phyloP scores from a whole-genome alignment of 2,329 filamentous ascomycete species.

The Huntiella abstrusa region DNA sequence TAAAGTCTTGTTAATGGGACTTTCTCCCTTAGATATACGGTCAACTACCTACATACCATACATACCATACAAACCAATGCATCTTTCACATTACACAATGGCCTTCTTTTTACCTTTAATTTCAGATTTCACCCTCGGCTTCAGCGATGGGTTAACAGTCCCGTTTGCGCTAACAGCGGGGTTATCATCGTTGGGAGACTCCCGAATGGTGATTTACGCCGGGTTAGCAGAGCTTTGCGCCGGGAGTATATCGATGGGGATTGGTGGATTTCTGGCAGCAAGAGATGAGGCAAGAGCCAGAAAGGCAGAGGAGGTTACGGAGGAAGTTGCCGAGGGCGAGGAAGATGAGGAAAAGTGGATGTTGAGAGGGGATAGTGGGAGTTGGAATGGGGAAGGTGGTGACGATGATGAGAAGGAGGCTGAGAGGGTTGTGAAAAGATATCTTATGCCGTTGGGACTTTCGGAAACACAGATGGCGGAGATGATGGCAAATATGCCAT shows the following conservation, averaged over 20 bases:
- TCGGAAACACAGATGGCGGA: no score
- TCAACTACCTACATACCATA: no score
- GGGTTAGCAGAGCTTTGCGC: conserved; percentile 53
- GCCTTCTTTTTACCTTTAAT: conserved; percentile 25
- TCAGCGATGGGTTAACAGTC: conserved; percentile 56
- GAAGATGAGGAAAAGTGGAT: no score
- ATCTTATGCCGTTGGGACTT: conserved; percentile 19
- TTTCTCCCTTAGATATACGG: no score
- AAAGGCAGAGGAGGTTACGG: no score
- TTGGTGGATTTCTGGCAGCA: conserved; percentile 50
- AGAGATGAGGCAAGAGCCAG: conserved; percentile 15
- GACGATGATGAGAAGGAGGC: no score
- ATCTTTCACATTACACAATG: neutral
- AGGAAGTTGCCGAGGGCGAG: no score
- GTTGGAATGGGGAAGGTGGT: no score
- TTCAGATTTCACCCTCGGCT: conserved; percentile 51
- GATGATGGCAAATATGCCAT: no score
- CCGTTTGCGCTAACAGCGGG: conserved; percentile 59
- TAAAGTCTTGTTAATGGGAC: no score
- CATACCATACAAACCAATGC: neutral
- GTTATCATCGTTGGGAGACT: conserved; percentile 39
- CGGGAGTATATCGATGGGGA: conserved; percentile 55
- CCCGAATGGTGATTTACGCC: conserved; percentile 45
- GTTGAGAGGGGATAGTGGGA: no score
- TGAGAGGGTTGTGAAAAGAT: conserved; percentile 14